Percentiles rank a stretch among this genome's conserved stretches.
Conservation (phyloP, 441 rosid genomes). For the Populus tomentosa region DNA sequence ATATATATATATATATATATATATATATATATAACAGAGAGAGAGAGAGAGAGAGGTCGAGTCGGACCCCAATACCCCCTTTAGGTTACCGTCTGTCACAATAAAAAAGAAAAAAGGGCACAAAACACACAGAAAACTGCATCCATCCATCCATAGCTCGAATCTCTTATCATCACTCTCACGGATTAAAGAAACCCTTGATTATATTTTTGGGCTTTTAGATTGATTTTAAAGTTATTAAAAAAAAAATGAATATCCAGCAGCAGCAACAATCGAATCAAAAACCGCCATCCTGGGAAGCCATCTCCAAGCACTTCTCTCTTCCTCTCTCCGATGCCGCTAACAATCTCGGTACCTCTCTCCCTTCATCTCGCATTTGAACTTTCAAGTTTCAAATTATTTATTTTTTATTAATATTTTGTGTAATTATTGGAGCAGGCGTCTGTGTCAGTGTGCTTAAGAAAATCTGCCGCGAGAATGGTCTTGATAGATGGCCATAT, state of each 20-base stretch:
- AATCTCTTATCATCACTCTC: background rate
- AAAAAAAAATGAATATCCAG: background rate
- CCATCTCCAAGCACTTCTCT: conserved; percentile 33
- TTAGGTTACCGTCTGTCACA: background rate
- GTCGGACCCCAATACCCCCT: background rate
- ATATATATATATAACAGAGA: no score
- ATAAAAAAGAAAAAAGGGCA: no score
- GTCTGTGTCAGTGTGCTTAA: conserved; percentile 35
- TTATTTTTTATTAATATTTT: background rate
- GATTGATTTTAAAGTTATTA: background rate
- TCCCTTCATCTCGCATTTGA: background rate
- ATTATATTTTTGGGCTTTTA: background rate
- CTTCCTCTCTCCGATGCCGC: conserved; percentile 42
- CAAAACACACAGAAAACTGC: background rate
- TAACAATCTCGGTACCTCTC: conserved; percentile 28
- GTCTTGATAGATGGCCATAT: conserved; percentile 45
- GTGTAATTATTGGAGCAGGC: conserved; percentile 19
- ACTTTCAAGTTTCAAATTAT: background rate
- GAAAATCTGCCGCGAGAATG: conserved; percentile 39
- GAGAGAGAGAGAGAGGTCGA: background rate
- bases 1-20: no score
- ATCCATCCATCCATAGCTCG: background rate
- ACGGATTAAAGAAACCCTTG: background rate
- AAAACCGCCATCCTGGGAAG: conserved; percentile 9
- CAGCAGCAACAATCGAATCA: background rate